These are phyloP conservation scores for Copromyces sp. DNA, from an alignment of 495 filamentous ascomycete genomes.

Conservation along the genomic window DNA sequence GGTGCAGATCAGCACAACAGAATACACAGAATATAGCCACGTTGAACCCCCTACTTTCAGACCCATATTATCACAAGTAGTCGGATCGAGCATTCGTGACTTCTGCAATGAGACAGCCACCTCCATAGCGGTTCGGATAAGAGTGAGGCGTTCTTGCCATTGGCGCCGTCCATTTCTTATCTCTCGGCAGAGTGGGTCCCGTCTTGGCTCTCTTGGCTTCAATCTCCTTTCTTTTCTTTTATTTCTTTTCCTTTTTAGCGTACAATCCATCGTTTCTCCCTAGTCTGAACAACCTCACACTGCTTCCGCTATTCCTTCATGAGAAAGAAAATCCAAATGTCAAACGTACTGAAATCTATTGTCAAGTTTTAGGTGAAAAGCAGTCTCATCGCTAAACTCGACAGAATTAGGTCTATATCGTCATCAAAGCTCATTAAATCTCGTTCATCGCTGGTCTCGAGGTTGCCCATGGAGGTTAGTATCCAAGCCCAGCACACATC, in stretches of 20 bases:
- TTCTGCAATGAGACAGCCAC: neutral
- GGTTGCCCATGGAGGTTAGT: neutral
- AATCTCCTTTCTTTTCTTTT: neutral
- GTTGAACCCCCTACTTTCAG: too few species aligned
- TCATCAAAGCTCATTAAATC: neutral
- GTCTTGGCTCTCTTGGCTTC: neutral
- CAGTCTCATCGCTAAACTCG: neutral
- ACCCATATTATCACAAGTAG: too few species aligned
- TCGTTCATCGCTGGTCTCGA: neutral
- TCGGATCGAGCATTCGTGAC: neutral
- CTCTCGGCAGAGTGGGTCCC: slow-evolving; percentile 5
- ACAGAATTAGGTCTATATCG: neutral
- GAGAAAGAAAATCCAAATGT: neutral
- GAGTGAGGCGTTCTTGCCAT: neutral
- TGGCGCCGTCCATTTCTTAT: slow-evolving; percentile 2
- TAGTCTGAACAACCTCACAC: neutral
- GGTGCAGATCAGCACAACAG: too few species aligned
- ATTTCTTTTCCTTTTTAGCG: neutral
- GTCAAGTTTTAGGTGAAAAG: neutral
- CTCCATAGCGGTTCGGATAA: neutral
- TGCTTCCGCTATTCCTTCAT: neutral
- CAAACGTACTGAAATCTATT: neutral
- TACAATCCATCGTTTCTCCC: neutral
- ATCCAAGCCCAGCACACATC: neutral
- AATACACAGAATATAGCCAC: too few species aligned